Conservation (phyloP, 2,329 filamentous ascomycete species). For the Aspergillus aculeatinus region DNA sequence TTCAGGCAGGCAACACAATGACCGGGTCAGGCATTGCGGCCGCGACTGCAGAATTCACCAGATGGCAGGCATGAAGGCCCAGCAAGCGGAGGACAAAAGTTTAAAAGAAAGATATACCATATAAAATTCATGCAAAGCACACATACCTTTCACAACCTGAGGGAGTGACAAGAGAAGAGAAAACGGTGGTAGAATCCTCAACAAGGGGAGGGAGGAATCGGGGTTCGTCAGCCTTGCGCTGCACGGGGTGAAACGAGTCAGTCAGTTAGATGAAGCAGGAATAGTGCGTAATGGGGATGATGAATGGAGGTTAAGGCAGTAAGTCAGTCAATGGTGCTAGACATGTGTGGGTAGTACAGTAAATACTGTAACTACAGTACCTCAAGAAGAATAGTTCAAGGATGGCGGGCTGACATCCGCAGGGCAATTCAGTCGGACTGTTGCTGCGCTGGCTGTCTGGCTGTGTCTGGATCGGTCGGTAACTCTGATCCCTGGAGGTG, state of each 20-base stretch:
- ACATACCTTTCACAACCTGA: slow-evolving; percentile 34
- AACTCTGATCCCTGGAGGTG: slow-evolving; percentile 24
- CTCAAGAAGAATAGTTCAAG: slow-evolving; percentile 15
- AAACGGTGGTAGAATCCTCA: slow-evolving; percentile 15
- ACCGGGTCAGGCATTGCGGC: background rate
- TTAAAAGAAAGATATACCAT: background rate
- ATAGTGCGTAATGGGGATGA: background rate
- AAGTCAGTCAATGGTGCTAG: background rate
- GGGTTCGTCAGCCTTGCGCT: slow-evolving; percentile 15
- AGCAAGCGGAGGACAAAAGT: background rate
- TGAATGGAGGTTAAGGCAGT: background rate
- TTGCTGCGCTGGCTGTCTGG: slow-evolving; percentile 22
- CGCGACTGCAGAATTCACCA: background rate
- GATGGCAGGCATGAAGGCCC: background rate
- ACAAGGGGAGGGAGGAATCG: slow-evolving; percentile 15
- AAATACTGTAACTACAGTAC: slow-evolving; percentile 2
- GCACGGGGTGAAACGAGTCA: slow-evolving; percentile 20
- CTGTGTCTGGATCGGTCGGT: slow-evolving; percentile 28
- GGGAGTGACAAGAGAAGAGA: slow-evolving; percentile 32
- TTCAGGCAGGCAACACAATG: background rate
- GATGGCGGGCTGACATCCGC: slow-evolving; percentile 17
- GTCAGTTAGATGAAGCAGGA: slow-evolving; percentile 15
- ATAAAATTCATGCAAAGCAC: background rate
- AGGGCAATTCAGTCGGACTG: slow-evolving; percentile 9
- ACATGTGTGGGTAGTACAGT: background rate